Evolutionary conservation across 176 grass and related monocot species (phyloP).

Genomic region (Urochloa ruziziensis): DNA sequence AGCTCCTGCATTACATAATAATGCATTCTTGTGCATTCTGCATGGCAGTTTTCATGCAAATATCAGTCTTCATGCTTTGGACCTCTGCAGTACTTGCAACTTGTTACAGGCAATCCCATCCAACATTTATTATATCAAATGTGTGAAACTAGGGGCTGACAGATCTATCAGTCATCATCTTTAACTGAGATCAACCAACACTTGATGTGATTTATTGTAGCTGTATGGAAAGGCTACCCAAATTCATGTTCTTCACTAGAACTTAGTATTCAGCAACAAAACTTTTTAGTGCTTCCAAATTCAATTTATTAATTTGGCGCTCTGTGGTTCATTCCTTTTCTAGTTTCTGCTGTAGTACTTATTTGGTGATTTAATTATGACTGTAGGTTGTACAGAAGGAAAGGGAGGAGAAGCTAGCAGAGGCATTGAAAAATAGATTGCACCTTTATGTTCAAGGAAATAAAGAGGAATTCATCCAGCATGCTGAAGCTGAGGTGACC

Average conservation of each 20-base stretch:
- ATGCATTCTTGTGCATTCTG: not conserved
- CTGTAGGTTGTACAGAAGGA: constrained; percentile 84
- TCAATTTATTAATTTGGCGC: not conserved
- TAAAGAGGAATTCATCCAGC: constrained; percentile 66
- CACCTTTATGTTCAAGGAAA: constrained; percentile 86
- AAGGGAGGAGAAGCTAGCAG: constrained; percentile 92
- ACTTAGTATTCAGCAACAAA: not conserved
- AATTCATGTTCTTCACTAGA: not conserved
- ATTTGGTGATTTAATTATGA: constrained; percentile 20
- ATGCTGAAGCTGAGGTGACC: constrained; percentile 69
- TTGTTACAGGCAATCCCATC: not conserved
- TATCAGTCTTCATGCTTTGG: not conserved
- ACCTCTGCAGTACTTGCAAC: not conserved
- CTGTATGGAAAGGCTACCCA: constrained; percentile 3
- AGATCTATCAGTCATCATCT: not conserved
- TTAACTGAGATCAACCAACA: not conserved
- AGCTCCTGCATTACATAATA: not conserved
- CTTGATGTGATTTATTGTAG: not conserved
- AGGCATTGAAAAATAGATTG: constrained; percentile 63
- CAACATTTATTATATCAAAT: not conserved
- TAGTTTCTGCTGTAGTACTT: not conserved
- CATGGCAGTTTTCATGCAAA: not conserved
- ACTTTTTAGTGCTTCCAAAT: not conserved
- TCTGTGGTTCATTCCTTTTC: not conserved
- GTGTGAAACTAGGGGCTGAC: not conserved